A percentile compares a stretch with the other conserved stretches of the same genome.
phyloP scores from a whole-genome alignment of 352 stramenopile genomes.

The Aphanomyces astaci region DNA sequence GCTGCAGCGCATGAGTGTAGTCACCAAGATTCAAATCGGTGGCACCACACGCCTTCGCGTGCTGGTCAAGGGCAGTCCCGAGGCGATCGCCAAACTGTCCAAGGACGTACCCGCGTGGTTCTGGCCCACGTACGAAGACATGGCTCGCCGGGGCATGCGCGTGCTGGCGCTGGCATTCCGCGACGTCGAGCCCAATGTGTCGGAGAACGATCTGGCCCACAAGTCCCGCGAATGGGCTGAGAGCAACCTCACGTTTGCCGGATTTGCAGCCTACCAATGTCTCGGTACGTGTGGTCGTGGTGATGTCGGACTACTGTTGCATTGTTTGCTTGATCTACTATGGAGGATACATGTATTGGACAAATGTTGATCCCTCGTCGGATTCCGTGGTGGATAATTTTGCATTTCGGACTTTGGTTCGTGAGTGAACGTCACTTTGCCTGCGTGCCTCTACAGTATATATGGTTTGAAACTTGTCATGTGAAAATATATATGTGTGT shows the following conservation, averaged over 20 bases:
- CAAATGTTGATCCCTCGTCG: too few species aligned
- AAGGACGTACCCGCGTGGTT: slow-evolving; percentile 86
- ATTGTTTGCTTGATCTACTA: too few species aligned
- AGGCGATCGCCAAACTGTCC: slow-evolving; percentile 81
- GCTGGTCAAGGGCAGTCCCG: slow-evolving; percentile 96
- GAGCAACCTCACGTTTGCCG: slow-evolving; percentile 90
- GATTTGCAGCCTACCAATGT: slow-evolving; percentile 89
- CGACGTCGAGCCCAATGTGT: slow-evolving; percentile 69
- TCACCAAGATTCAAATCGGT: slow-evolving; percentile 83
- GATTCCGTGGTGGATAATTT: too few species aligned
- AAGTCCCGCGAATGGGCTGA: slow-evolving; percentile 87
- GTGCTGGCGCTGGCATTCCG: slow-evolving; percentile 96
- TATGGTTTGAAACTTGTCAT: too few species aligned
- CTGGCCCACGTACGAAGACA: slow-evolving; percentile 78
- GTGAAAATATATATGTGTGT: too few species aligned
- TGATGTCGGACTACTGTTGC: too few species aligned
- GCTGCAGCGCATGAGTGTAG: slow-evolving; percentile 95
- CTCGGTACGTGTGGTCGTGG: slow-evolving; percentile 55
- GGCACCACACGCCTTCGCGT: slow-evolving; percentile 45
- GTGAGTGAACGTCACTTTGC: too few species aligned
- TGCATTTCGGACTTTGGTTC: too few species aligned
- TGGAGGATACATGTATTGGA: too few species aligned
- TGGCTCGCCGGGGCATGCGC: slow-evolving; percentile 78
- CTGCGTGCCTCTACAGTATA: too few species aligned
- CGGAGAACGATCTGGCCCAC: slow-evolving; percentile 66